These are phyloP conservation scores for Triadica sebifera DNA, from an alignment of 345 rosid genomes.

Conservation along the genomic window DNA sequence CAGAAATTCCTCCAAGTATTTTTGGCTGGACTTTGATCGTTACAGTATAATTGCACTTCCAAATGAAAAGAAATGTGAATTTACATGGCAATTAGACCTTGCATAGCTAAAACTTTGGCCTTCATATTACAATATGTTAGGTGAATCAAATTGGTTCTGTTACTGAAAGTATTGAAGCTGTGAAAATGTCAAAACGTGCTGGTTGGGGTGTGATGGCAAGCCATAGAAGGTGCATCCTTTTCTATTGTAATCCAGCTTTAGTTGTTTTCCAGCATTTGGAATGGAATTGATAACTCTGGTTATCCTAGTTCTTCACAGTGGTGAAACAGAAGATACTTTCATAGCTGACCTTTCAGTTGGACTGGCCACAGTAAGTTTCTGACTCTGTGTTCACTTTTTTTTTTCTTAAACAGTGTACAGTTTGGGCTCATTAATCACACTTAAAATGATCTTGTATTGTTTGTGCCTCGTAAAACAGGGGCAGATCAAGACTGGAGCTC, in stretches of 20 bases:
- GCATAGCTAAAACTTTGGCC: background rate
- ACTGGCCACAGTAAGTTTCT: constrained; percentile 65
- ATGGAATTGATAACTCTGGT: background rate
- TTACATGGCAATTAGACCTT: background rate
- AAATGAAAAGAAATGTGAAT: background rate
- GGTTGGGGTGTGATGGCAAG: constrained; percentile 99
- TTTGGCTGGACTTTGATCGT: background rate
- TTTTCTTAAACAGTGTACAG: background rate
- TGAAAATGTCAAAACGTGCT: constrained; percentile 93
- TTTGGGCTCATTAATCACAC: background rate
- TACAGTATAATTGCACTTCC: background rate
- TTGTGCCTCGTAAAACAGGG: constrained; percentile 45
- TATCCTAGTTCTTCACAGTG: constrained; percentile 42
- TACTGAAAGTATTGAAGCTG: constrained; percentile 98
- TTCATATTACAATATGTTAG: constrained; percentile 27
- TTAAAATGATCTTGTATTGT: background rate
- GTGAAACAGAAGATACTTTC: constrained; percentile 97
- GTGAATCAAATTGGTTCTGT: constrained; percentile 98
- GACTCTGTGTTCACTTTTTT: background rate
- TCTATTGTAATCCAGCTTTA: background rate
- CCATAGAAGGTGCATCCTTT: constrained; percentile 51
- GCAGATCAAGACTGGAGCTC: constrained; percentile 97
- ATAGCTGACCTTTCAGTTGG: constrained; percentile 95
- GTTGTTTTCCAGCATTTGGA: background rate
- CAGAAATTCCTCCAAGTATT: background rate